Base-by-base conservation (phyloP, 805 yeast species). In the Candida dendrica region DNA sequence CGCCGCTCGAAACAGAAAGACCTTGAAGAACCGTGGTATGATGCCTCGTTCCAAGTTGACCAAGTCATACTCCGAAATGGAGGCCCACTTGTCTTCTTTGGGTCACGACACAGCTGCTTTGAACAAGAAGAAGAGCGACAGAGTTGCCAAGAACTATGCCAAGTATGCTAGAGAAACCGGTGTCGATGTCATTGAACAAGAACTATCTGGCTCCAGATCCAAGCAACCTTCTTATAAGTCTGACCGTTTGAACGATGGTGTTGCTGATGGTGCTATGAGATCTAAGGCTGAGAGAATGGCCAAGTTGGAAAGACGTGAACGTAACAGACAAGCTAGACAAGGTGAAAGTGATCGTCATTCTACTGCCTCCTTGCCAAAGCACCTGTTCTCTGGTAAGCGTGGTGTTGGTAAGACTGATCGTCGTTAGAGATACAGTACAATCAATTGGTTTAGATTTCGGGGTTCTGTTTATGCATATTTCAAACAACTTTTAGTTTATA, bases 331-430 rank as follows among this genome's bases (percentile, higher is more conserved):
- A 59, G 96, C 97, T 35, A 81, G 95, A 67, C 84, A 80, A 51
- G 96, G 98, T 71, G 99, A 93, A 71, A 84, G 86, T 59, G 99
- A 93, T 69, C 82, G 98, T 67, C 95, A 88, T 64, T 72, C 79
- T 44, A 77, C 89, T 42, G 93, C 85, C 40, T 71, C 86, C 47
- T 66, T 86, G 69, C 96, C 97, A 49, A 91, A 90, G 73, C 98
- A 93, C 69, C 74, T 93, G 75, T 85, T 84, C 72, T 70, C 88
- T 56, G 99, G 99, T 69, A 93, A 93, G 77, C 81, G 98, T 70
- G 95, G 97, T 72, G 80, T 79, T 58, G 97, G 97, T 65, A 84
- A 83, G 65, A 81, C 88, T 49, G 95, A 88, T 65, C 77, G 85
- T 69, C 91, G 98, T 74, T 87, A 72, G 55, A 22, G 6, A 22